These are phyloP conservation scores for Endothia cerciana DNA, from an alignment of 2,329 filamentous ascomycete genomes.

Conservation along the genomic window DNA sequence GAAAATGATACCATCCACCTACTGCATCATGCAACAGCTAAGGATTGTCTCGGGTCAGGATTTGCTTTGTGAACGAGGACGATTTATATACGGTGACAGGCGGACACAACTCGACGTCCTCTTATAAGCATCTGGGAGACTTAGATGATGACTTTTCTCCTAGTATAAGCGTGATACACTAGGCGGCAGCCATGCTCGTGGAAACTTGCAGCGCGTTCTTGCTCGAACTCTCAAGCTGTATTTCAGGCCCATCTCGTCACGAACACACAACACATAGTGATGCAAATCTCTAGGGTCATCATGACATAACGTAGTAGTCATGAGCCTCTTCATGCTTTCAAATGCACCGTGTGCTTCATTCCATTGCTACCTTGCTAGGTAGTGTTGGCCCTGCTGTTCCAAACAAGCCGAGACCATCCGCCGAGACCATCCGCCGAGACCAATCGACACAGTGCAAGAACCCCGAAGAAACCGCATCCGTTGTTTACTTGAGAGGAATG, in stretches of 20 bases:
- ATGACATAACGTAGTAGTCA: constrained; percentile 29
- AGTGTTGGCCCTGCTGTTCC: constrained; percentile 46
- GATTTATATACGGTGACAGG: neutral
- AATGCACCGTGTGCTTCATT: constrained; percentile 40
- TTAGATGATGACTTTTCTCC: neutral
- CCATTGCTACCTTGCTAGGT: constrained; percentile 51
- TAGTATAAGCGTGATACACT: neutral
- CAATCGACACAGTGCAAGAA: constrained; percentile 13
- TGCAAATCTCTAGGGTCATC: neutral
- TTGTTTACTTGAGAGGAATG: constrained; percentile 97
- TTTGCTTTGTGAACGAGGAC: neutral
- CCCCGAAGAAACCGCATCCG: constrained; percentile 41
- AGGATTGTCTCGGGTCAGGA: neutral
- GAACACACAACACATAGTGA: neutral
- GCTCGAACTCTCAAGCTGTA: neutral
- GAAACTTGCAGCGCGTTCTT: neutral
- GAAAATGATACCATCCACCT: neutral
- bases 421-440: constrained; percentile 61
- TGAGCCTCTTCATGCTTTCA: constrained; percentile 14
- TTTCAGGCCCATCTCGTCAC: constrained; percentile 4
- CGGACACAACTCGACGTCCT: neutral
- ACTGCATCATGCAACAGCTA: neutral
- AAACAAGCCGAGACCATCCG: too few relatives aligned
- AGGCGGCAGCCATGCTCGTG: neutral
- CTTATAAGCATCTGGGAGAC: neutral